Evolutionary conservation across 164 flowering plant species (phyloP).

Genomic region (Chimonanthus praecox): DNA sequence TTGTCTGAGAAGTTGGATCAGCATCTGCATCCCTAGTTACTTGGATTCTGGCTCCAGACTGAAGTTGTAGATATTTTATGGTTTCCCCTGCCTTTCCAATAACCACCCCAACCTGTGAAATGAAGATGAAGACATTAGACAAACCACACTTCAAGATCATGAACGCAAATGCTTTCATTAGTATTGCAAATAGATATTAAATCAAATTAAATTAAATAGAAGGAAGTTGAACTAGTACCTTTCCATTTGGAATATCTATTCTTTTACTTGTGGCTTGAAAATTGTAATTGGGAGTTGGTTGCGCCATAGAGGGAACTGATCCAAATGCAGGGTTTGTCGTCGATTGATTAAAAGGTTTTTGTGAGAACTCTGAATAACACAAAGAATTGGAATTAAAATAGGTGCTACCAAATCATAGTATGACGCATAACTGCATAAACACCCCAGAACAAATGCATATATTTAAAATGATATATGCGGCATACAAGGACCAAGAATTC

Average conservation of each 20-base stretch:
- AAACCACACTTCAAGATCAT: neutral
- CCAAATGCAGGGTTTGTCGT: conserved; percentile 18
- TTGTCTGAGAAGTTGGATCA: conserved; percentile 59
- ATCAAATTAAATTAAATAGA: neutral
- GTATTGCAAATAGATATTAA: no score
- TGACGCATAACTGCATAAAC: neutral
- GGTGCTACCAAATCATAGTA: neutral
- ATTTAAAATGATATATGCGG: no score
- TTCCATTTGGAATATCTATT: conserved; percentile 87
- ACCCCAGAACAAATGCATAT: neutral
- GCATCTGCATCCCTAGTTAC: conserved; percentile 93
- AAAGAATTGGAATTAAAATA: neutral
- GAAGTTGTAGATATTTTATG: conserved; percentile 82
- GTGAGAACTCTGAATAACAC: conserved; percentile 34
- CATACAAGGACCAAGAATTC: neutral
- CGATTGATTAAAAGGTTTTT: conserved; percentile 32
- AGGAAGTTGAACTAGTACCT: conserved; percentile 20
- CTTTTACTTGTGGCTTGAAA: conserved; percentile 67
- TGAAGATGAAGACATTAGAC: neutral
- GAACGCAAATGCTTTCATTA: neutral
- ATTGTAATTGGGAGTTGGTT: conserved; percentile 28
- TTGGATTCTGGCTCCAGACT: conserved; percentile 98
- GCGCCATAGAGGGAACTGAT: conserved; percentile 24
- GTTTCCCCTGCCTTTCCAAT: conserved; percentile 99
- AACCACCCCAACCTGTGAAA: conserved; percentile 76